Percentiles rank a stretch among this genome's conserved stretches.
Evolutionary conservation across 1,139 yeast species (phyloP).

Genomic region (Candida sanyaensis): DNA sequence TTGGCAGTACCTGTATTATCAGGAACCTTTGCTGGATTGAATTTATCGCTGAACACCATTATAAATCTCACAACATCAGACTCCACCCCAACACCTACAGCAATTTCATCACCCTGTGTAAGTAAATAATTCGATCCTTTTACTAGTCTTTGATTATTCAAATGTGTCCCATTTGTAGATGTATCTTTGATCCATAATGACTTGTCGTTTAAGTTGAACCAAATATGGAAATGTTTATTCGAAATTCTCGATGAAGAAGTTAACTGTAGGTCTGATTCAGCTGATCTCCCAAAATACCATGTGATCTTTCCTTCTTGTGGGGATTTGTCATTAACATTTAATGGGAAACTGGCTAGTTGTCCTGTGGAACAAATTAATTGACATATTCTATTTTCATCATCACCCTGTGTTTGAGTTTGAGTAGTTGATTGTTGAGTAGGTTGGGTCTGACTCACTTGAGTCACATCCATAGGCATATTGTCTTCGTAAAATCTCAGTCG

Average conservation of each 20-base stretch:
- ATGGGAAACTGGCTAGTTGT: constrained; percentile 49
- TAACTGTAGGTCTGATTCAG: constrained; percentile 62
- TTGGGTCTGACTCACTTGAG: constrained; percentile 64
- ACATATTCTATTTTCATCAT: constrained; percentile 36
- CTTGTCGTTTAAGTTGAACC: constrained; percentile 56
- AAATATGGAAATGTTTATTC: constrained; percentile 73
- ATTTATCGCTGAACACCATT: constrained; percentile 55
- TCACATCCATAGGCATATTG: constrained; percentile 8
- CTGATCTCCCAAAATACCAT: constrained; percentile 82
- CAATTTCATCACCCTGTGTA: constrained; percentile 89
- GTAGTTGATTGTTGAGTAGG: constrained; percentile 57
- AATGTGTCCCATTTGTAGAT: constrained; percentile 89
- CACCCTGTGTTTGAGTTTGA: constrained; percentile 32
- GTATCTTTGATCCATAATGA: constrained; percentile 67
- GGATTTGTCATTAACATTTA: constrained; percentile 24
- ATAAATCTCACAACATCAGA: constrained; percentile 76
- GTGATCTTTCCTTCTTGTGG: constrained; percentile 35
- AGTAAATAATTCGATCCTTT: constrained; percentile 82
- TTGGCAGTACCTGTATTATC: constrained; percentile 18
- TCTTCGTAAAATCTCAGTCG: not conserved
- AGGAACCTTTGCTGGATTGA: constrained; percentile 36
- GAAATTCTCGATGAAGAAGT: constrained; percentile 71
- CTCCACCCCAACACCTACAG: constrained; percentile 86
- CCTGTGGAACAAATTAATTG: constrained; percentile 71
- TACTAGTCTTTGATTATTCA: constrained; percentile 72